Base-by-base conservation (phyloP, 2,329 filamentous ascomycete species). In the Fusarium nanum region DNA sequence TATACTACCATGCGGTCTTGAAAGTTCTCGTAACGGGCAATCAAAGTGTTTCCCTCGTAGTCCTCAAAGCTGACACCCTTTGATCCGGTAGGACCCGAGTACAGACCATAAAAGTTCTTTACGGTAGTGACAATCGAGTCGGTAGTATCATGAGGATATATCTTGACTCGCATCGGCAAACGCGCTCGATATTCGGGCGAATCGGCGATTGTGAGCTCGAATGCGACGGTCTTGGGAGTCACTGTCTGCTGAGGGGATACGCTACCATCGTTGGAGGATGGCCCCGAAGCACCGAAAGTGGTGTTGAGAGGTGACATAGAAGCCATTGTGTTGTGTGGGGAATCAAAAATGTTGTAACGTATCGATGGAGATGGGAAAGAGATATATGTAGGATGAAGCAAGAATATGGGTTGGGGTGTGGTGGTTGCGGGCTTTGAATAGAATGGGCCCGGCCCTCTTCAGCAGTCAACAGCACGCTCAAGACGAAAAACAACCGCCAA, bases 21-120 rank as follows among this genome's bases (percentile, higher is more conserved):
- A 78, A 99, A 94, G 84, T 99, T 99, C 82, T 98, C 95, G 80
- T 97, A 98, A 65, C 93, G 90, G 70, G 95, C 94, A 81, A 99
- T 98, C 77, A 99, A 89, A 66, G 92, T 97, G 76, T 92, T 95
- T 76, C 93, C 93, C 75, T 92, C 85, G 70, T 93, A 89, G 80
- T 98, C 95, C 82, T 98, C 95, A 77, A 99, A 98, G 82, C 93
- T 97, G 77, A 99, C 92, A 72, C 96, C 94, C 78, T 91, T 91
- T 73, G 89, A 89, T 73, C 89, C 87, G 68, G 82, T 82, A 37
- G 86, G 85, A 67, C 88, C 90, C 71, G 95, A 93, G 80, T 98
- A 98, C 73, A 99, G 87, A 66, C 96, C 96, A 79, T 97, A 98
- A 83, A 98, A 98, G 85, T 98, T 98, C 87, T 97, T 98, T 77